phyloP scores from a whole-genome alignment of 805 yeast genomes.

The Starmerella davenportii region DNA sequence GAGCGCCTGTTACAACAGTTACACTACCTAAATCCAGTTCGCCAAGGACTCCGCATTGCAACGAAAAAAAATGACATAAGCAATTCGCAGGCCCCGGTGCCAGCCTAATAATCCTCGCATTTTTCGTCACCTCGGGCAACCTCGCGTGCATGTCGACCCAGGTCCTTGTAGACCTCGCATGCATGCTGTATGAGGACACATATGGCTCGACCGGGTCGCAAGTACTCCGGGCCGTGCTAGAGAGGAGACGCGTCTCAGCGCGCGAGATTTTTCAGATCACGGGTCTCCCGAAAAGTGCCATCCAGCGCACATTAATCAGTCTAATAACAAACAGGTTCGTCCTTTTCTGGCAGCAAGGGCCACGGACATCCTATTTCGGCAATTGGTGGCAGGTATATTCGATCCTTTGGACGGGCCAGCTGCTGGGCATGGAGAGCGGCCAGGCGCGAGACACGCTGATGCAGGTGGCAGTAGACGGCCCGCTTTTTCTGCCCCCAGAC shows the following conservation, averaged over 20 bases:
- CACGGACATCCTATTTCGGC: slow-evolving; percentile 32
- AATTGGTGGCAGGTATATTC: slow-evolving; percentile 46
- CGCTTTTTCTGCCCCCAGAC: slow-evolving; percentile 20
- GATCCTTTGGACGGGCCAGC: slow-evolving; percentile 61
- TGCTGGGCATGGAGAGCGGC: slow-evolving; percentile 40
- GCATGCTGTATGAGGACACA: slow-evolving; percentile 9
- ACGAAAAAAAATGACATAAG: too few species aligned
- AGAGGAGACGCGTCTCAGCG: slow-evolving; percentile 48
- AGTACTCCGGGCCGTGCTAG: slow-evolving; percentile 41
- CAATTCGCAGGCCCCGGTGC: too few species aligned
- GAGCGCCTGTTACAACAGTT: too few species aligned
- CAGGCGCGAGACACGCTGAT: neutral
- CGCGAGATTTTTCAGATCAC: slow-evolving; percentile 34
- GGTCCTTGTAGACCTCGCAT: slow-evolving; percentile 13
- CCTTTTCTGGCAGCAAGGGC: slow-evolving; percentile 37
- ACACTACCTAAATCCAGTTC: too few species aligned
- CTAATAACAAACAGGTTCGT: slow-evolving; percentile 66
- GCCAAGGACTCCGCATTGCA: too few species aligned
- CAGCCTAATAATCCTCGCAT: too few species aligned
- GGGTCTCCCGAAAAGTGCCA: slow-evolving; percentile 30
- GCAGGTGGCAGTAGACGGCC: neutral
- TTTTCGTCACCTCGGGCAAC: too few species aligned
- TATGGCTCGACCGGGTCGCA: slow-evolving; percentile 60
- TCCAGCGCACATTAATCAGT: slow-evolving; percentile 53
- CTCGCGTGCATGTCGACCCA: slow-evolving; percentile 13